A percentile compares a stretch with the other conserved stretches of the same genome.
Conservation (phyloP, 148 eudicot species). For the Amaranthus cruentus region DNA sequence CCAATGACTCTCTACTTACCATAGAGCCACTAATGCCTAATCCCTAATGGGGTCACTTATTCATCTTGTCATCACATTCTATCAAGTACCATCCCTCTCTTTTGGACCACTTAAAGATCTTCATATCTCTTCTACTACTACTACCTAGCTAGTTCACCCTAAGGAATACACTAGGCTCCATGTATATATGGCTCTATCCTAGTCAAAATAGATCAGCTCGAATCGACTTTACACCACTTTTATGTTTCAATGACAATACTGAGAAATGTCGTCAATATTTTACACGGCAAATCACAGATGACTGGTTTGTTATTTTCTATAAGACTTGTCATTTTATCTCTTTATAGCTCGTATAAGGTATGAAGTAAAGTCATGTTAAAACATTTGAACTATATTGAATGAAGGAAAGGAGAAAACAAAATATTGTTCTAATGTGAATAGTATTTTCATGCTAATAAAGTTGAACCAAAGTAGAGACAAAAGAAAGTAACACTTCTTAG, state of each 20-base stretch:
- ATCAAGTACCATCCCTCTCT: not conserved
- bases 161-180: not conserved
- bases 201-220: not conserved
- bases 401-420: not conserved
- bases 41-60: not conserved
- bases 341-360: conserved; percentile 1
- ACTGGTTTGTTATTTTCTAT: not conserved
- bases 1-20: not conserved
- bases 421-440: too few relatives aligned
- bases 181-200: not conserved
- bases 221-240: not conserved
- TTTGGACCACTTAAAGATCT: conserved; percentile 2
- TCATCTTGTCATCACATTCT: conserved; percentile 4
- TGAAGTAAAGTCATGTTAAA: not conserved
- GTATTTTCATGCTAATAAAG: too few relatives aligned
- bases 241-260: not conserved
- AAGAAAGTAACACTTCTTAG: too few relatives aligned
- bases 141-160: not conserved
- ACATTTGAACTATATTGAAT: not conserved
- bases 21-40: not conserved
- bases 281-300: not conserved
- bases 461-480: too few relatives aligned
- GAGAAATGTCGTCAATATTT: not conserved
- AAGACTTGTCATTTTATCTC: not conserved
- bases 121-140: not conserved